These are phyloP conservation scores for Clavispora fructus DNA, from an alignment of 805 yeast species.

Conservation along the genomic window DNA sequence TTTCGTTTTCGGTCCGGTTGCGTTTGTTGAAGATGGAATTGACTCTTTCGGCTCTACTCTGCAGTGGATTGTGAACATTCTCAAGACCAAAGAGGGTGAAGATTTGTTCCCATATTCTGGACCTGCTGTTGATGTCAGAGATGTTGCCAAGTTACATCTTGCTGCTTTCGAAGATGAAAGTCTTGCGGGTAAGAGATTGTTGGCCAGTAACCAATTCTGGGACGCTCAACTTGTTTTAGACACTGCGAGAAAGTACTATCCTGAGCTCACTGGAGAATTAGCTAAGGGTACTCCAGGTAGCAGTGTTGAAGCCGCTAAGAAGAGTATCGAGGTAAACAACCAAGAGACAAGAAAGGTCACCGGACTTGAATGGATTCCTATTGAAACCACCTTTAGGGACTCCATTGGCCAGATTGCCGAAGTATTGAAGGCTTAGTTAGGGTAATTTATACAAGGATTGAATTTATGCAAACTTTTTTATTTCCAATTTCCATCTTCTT, in stretches of 20 bases:
- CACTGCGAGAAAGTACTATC: slow-evolving; percentile 18
- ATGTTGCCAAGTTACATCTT: slow-evolving; percentile 15
- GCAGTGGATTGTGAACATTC: slow-evolving; percentile 1
- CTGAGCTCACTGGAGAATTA: slow-evolving; percentile 14
- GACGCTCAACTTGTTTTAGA: slow-evolving; percentile 17
- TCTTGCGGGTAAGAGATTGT: slow-evolving; percentile 11
- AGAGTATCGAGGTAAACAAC: not conserved
- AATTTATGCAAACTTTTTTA: too few relatives aligned
- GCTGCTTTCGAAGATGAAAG: slow-evolving; percentile 18
- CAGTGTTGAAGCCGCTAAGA: not conserved
- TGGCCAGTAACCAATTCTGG: slow-evolving; percentile 15
- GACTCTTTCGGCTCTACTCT: slow-evolving; percentile 23
- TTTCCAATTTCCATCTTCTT: too few relatives aligned
- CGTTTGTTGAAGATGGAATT: slow-evolving; percentile 24
- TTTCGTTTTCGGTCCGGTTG: slow-evolving; percentile 49
- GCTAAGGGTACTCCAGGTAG: slow-evolving; percentile 13
- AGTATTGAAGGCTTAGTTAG: not conserved
- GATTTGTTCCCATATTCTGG: not conserved
- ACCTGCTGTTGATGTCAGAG: slow-evolving; percentile 16
- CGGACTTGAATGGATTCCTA: not conserved
- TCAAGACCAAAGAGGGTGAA: not conserved
- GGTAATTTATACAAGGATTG: too few relatives aligned
- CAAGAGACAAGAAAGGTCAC: not conserved
- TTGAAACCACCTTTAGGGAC: not conserved
- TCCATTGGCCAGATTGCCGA: not conserved